Evolutionary conservation across 2,329 filamentous ascomycete genomes (phyloP).

Genomic region (Sphaerulina populicola): DNA sequence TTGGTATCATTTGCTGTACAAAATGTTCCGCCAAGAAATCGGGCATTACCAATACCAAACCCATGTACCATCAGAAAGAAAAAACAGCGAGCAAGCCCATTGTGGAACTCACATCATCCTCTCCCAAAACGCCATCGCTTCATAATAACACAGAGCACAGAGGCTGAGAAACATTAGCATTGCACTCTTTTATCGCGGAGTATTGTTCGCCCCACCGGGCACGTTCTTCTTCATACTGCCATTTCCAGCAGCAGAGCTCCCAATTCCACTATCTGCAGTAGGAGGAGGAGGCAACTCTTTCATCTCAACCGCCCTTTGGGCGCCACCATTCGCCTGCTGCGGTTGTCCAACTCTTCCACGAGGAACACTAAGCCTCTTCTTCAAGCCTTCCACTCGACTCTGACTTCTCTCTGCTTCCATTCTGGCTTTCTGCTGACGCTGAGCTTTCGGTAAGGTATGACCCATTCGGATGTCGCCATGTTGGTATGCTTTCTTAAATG

Average conservation of each 20-base stretch:
- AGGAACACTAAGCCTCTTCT: conserved; percentile 37
- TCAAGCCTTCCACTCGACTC: conserved; percentile 43
- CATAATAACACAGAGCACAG: not conserved
- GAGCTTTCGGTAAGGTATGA: conserved; percentile 23
- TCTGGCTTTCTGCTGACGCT: conserved; percentile 11
- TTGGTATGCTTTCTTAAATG: conserved; percentile 69
- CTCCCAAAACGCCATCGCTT: not conserved
- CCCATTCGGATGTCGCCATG: conserved; percentile 81
- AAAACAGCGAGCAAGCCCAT: not conserved
- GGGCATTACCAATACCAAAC: not conserved
- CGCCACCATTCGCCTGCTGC: conserved; percentile 22
- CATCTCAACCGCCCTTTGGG: conserved; percentile 55
- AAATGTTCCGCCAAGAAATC: not conserved
- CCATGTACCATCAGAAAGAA: not conserved
- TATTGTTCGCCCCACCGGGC: conserved; percentile 10
- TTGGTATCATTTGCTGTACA: not conserved
- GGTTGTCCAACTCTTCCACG: conserved; percentile 1
- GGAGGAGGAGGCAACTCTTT: conserved; percentile 38
- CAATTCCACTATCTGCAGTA: conserved; percentile 7
- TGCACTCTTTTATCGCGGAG: conserved; percentile 3
- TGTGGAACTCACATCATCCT: not conserved
- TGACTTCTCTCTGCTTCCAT: conserved; percentile 28
- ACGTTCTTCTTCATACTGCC: conserved; percentile 1
- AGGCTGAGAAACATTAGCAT: not conserved
- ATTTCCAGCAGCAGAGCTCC: not conserved